phyloP scores from a whole-genome alignment of 2,329 filamentous ascomycete species.

The Calonectria pseudoturangicola region DNA sequence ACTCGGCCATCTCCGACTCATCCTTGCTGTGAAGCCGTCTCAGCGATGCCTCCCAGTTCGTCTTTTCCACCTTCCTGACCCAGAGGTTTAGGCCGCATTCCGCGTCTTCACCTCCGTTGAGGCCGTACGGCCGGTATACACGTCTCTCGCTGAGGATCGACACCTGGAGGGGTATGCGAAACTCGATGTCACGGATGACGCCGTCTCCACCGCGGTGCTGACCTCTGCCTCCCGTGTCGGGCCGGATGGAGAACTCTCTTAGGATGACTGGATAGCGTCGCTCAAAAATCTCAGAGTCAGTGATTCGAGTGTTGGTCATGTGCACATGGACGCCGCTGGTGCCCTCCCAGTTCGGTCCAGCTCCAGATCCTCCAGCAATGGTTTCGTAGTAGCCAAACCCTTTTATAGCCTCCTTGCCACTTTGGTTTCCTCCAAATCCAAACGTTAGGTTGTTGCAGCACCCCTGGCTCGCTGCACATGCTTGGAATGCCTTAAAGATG shows the following conservation, averaged over 20 bases:
- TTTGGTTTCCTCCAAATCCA: constrained; percentile 76
- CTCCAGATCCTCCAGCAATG: constrained; percentile 77
- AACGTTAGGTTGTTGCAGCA: constrained; percentile 91
- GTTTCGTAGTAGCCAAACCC: constrained; percentile 78
- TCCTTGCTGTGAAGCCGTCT: constrained; percentile 61
- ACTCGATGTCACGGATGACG: constrained; percentile 86
- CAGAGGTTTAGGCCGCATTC: constrained; percentile 89
- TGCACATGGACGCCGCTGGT: constrained; percentile 67
- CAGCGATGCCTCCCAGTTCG: constrained; percentile 68
- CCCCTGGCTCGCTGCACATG: constrained; percentile 86
- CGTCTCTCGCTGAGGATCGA: constrained; percentile 85
- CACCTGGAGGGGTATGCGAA: constrained; percentile 84
- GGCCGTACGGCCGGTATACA: constrained; percentile 82
- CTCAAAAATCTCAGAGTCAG: constrained; percentile 67
- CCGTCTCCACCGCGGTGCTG: constrained; percentile 83
- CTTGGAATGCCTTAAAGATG: constrained; percentile 81
- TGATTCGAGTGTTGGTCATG: constrained; percentile 89
- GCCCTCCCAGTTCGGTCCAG: constrained; percentile 73
- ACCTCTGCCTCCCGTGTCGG: constrained; percentile 78
- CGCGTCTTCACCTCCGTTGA: constrained; percentile 88
- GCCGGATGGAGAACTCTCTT: constrained; percentile 80
- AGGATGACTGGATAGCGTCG: constrained; percentile 81
- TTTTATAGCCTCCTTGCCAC: constrained; percentile 60
- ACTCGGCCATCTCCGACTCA: constrained; percentile 63
- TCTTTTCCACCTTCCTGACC: constrained; percentile 82